Base-by-base conservation (phyloP, 176 grass and related monocot genomes). In the Aegilops speltoides region DNA sequence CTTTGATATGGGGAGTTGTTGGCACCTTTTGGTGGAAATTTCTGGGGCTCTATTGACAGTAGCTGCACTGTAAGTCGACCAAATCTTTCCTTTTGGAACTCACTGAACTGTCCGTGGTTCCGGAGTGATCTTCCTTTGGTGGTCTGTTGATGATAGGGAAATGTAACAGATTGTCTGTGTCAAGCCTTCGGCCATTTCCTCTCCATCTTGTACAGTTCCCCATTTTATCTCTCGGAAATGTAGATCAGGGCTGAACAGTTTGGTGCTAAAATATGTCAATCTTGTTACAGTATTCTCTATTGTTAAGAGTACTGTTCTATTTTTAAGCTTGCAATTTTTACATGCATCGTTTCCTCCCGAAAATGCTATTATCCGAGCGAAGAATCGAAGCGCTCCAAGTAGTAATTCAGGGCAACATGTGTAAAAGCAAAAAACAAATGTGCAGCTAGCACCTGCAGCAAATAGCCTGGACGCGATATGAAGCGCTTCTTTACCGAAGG, bases 1-100 rank as follows among this genome's bases (percentile, higher is more conserved):
- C 74, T 73, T 63, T 89, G 45, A 89, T 89, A 71, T 98, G 95
- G 95, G 85, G 85, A 85, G 88, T 85, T 68, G 89, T 98, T 87
- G 95, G 95, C 73, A 81, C 86, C 34, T 85, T 95, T 32, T 95
- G 95, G 95, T 98, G 93, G 95, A 95, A 98, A 84, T 89, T 93
- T 85, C 82, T 98, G 78, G 87, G 95, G 15, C 91, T 98, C 25
- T 98, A 98, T 68, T 98, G 73, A 98, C 61, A 84, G 7, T 6
- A 24, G 24, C 12, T 62, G 29, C 71, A 43, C 54, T n/a, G 28
- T 13, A 19, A 64, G 71, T 77, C 52, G 45, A 71, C 23, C 38
- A 16, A 62, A 77, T 3, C 14, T 81, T 77, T 77, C 37, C 38
- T 56, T 54, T 26, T 76, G n/a, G 24, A 38, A 31, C 41, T 88